Evolutionary conservation across 2,329 filamentous ascomycete genomes (phyloP), one percentile per base, ranked within the genome.

Genomic region (Beauveria brongniartii): DNA sequence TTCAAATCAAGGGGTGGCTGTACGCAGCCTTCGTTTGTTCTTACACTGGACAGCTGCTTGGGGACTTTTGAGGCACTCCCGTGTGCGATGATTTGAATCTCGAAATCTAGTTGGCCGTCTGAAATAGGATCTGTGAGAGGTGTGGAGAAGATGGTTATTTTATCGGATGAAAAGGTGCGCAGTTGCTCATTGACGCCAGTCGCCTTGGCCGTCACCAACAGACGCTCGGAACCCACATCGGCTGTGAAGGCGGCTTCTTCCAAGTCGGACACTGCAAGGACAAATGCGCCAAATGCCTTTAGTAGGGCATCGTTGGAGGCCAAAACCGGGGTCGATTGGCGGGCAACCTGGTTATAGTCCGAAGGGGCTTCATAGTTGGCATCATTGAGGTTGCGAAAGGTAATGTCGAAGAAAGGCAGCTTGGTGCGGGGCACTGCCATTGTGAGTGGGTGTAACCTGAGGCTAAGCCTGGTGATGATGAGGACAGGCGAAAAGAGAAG

Each of bases 321-420:
- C 12, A 61, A 18, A 3, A 61, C 46, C 8, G 53, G 53, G 1
- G 59, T 52, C 28, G 5, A 24, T 14, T 43, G 34, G 47, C 52
- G 46, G 6, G 59, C n/a, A 4, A 41, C 54, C 24, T 61, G 52
- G 16, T 61, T 56, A 6, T 56, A 61, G 52, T 61, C 53, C 9
- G 53, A 61, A 4, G 59, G 59, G 14, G 53, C 37, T 8, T 55
- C 46, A 20, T 56, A 51, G 46, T 52, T 37, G 46, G n/a, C 30
- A 43, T 61, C 59, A 18, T 61, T 43, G 7, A 44, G 26, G 37
- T 57, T 53, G 59, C 37, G 59, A 24, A 57, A 55, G 46, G 46
- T 46, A 48, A 57, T 53, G 47, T 61, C 53, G 46, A 47, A 61
- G 53, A 61, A 61, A 12, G 59, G 59, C 59, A 61, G 53, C 53